phyloP scores from a whole-genome alignment of 164 flowering plant genomes.

The Liquidambar formosana region DNA sequence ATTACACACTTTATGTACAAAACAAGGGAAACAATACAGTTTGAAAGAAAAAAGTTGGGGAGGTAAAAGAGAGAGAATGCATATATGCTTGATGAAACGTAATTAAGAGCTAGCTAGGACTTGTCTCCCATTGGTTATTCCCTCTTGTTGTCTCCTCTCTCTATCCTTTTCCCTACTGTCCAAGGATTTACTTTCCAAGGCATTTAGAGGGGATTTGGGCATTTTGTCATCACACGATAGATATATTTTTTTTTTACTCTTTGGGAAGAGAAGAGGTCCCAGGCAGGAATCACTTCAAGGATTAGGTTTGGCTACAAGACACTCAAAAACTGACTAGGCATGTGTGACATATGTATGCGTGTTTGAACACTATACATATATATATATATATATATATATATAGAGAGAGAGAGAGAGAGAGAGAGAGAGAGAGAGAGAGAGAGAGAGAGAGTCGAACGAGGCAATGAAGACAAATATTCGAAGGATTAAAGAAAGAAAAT shows the following conservation, averaged over 20 bases:
- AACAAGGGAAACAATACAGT: not conserved
- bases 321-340: conserved; percentile 14
- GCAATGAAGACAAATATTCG: conserved; percentile 26
- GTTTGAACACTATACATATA: too few relatives aligned
- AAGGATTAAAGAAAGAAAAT: conserved; percentile 19
- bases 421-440: too few relatives aligned
- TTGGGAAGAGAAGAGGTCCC: not conserved
- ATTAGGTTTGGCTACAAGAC: conserved; percentile 20
- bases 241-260: not conserved
- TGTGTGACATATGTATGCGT: not conserved
- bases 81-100: not conserved
- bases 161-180: conserved; percentile 5
- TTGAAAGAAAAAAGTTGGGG: not conserved
- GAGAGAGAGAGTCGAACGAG: not conserved
- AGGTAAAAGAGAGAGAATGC: not conserved
- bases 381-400: not conserved
- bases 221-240: conserved; percentile 13
- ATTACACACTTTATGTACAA: not conserved
- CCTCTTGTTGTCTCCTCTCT: not conserved
- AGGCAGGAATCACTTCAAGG: conserved; percentile 9
- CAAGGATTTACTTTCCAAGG: conserved; percentile 32
- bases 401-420: conserved; percentile 1
- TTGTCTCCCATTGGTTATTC: conserved; percentile 7
- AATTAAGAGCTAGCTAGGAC: too few relatives aligned
- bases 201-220: conserved; percentile 18